Percentiles rank a stretch among this genome's conserved stretches.
These are phyloP conservation scores for Camelina neglecta DNA, from an alignment of 345 rosid species.

Conservation along the genomic window DNA sequence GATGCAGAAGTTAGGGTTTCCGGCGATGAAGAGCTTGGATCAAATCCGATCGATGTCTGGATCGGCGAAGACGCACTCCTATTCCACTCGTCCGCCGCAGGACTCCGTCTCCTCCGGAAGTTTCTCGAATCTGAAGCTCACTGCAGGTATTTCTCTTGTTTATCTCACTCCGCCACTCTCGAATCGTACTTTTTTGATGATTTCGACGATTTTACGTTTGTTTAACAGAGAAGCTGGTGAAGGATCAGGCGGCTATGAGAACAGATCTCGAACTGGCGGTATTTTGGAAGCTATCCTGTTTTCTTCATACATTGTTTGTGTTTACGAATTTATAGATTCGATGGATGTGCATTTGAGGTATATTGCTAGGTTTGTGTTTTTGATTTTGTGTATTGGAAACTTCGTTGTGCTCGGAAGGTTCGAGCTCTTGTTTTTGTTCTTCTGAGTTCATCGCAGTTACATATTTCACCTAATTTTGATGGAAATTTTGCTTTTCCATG, in stretches of 20 bases:
- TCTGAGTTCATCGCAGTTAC: not conserved
- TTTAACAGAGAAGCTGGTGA: constrained; percentile 53
- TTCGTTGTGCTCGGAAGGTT: not conserved
- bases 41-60: constrained; percentile 58
- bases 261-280: constrained; percentile 93
- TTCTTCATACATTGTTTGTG: constrained; percentile 23
- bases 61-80: constrained; percentile 58
- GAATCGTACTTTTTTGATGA: constrained; percentile 24
- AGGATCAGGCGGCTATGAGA: constrained; percentile 88
- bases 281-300: constrained; percentile 31
- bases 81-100: constrained; percentile 57
- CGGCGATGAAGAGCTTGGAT: constrained; percentile 74
- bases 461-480: constrained; percentile 19
- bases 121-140: constrained; percentile 77
- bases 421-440: constrained; percentile 3
- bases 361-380: constrained; percentile 17
- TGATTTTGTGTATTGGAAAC: not conserved
- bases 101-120: constrained; percentile 65
- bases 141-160: constrained; percentile 65
- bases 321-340: constrained; percentile 24
- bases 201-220: constrained; percentile 18
- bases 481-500: constrained; percentile 6
- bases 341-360: constrained; percentile 31
- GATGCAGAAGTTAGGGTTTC: constrained; percentile 80
- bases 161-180: constrained; percentile 10